Evolutionary conservation across 192 early-diverging fungal species (phyloP), one percentile per base, ranked within the genome.

Genomic region (Backusella parvicylindrica): DNA sequence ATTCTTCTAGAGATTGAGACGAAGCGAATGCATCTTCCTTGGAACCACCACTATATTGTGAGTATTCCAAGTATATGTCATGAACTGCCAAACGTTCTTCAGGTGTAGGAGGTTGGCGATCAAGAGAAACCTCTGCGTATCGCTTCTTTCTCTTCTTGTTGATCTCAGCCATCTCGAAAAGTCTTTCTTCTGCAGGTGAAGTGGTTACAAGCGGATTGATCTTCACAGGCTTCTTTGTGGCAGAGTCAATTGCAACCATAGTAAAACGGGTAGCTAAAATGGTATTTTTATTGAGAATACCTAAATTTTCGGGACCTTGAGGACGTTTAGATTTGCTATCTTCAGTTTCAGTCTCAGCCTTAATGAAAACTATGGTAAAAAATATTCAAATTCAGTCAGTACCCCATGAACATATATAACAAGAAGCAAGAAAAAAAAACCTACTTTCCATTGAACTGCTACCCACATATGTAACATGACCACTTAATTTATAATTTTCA

Each of bases 391-490:
- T 35, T 30, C 33, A 71, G 30, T 26, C 65, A 67, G 18, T 63
- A 28, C 15, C 37, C 18, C 15, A 31, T 15, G 30, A 9, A 47
- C 75, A 13, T 13, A 60, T 43, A 33, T 6, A 33, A 3, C 28
- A 56, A 71, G 9, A 56, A 71, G 9, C 30, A 71, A 2, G 49
- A 8, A 18, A 33, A 11, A 4, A 15, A n/a, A 23, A 71, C 77
- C 65, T 74, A 86, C 85, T 83, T 84, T 97, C 96, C 95, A 98
- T 94, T n/a, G 95, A 96, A 75, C 94, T 96, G 53, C 84, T 87
- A n/a, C 96, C 96, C 3, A 94, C 94, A 77, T 90, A 94, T 0
- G 93, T 92, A 28, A 96, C 95, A 69, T 91, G 91, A 13, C 95
- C 96, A 49, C 86, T 86, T 38, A 98, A 83, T n/a, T 90, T 86